These are phyloP conservation scores for Podaxis carcinomalis DNA, from an alignment of 768 basidiomycete species.

Conservation along the genomic window DNA sequence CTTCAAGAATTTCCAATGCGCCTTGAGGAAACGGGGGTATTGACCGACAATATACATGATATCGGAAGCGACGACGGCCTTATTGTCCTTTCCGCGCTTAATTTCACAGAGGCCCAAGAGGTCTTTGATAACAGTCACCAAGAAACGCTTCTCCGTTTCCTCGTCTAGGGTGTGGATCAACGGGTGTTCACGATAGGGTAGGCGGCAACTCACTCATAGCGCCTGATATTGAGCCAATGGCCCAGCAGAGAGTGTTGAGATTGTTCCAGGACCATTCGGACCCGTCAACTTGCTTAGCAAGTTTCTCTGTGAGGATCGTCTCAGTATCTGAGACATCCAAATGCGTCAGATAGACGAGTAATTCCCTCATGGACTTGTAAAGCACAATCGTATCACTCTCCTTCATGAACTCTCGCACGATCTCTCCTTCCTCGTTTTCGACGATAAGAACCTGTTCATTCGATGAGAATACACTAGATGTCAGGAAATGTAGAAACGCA, in stretches of 20 bases:
- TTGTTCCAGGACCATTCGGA: constrained; percentile 99
- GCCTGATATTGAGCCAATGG: constrained; percentile 97
- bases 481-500: constrained; percentile 27
- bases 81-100: constrained; percentile 99
- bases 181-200: background rate
- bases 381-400: constrained; percentile 97
- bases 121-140: constrained; percentile 99
- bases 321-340: constrained; percentile 95
- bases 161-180: constrained; percentile 57
- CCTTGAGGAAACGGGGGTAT: constrained; percentile 98
- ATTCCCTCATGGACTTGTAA: constrained; percentile 98
- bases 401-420: constrained; percentile 99
- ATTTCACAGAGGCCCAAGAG: constrained; percentile 96
- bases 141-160: constrained; percentile 97
- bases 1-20: constrained; percentile 99
- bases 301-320: constrained; percentile 94
- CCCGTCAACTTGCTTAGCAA: constrained; percentile 95
- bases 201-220: constrained; percentile 82
- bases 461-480: background rate
- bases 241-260: constrained; percentile 98
- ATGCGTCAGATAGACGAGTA: constrained; percentile 96
- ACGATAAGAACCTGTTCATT: constrained; percentile 83
- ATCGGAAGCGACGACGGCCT: constrained; percentile 94
- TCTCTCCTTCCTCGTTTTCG: constrained; percentile 99
- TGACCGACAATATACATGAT: constrained; percentile 99